phyloP scores from a whole-genome alignment of 129 eudicot genomes.

The Flaveria sonorensis region DNA sequence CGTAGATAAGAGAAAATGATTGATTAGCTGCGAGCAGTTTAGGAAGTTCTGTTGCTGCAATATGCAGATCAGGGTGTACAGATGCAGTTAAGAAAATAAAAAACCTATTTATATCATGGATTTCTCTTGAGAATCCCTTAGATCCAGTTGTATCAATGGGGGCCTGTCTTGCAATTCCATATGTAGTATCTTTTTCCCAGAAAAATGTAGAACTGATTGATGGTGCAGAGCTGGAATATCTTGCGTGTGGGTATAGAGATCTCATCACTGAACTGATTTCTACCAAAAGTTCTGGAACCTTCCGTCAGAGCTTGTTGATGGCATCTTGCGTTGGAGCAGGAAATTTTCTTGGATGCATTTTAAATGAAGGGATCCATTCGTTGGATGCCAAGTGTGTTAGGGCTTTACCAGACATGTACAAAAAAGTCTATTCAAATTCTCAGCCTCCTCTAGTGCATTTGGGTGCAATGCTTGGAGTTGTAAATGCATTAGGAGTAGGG shows the following conservation, averaged over 20 bases:
- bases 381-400: constrained; percentile 47
- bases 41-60: constrained; percentile 67
- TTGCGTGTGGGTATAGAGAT: constrained; percentile 46
- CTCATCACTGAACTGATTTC: constrained; percentile 61
- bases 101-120: constrained; percentile 59
- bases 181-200: constrained; percentile 60
- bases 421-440: constrained; percentile 54
- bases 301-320: constrained; percentile 70
- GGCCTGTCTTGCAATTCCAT: constrained; percentile 79
- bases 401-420: constrained; percentile 51
- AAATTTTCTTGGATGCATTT: constrained; percentile 61
- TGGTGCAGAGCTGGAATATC: constrained; percentile 53
- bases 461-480: constrained; percentile 96
- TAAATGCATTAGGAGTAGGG: constrained; percentile 86
- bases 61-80: constrained; percentile 65
- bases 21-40: constrained; percentile 95
- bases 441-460: constrained; percentile 70
- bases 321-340: constrained; percentile 90
- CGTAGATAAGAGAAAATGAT: constrained; percentile 89
- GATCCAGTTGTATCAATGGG: constrained; percentile 52
- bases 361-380: constrained; percentile 67
- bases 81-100: constrained; percentile 63
- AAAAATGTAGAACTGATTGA: constrained; percentile 78
- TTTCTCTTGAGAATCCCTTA: constrained; percentile 44
- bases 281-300: constrained; percentile 46